phyloP scores from a whole-genome alignment of 345 rosid genomes.

The Citropsis articulata region DNA sequence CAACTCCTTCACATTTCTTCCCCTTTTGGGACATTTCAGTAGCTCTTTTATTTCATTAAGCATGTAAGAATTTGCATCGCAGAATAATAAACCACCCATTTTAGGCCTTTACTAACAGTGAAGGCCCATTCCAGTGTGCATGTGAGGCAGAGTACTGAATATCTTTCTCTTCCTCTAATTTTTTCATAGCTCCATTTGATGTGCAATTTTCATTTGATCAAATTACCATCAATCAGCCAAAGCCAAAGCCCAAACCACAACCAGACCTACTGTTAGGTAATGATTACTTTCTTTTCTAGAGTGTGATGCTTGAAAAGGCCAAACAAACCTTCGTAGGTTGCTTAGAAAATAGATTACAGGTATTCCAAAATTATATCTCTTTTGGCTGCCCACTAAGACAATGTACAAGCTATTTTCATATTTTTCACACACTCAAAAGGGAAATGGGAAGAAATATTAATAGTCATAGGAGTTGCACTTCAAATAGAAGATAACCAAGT shows the following conservation, averaged over 20 bases:
- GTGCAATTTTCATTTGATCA: not conserved
- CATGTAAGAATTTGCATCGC: not conserved
- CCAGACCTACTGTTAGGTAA: not conserved
- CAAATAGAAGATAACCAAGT: not conserved
- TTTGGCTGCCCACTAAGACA: not conserved
- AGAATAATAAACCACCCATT: not conserved
- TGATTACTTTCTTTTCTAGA: not conserved
- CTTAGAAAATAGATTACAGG: not conserved
- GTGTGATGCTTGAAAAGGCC: slow-evolving; percentile 11
- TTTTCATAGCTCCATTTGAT: no score
- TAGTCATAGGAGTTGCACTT: not conserved
- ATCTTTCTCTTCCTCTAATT: not conserved
- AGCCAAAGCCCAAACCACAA: not conserved
- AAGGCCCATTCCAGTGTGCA: not conserved
- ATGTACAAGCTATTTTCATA: not conserved
- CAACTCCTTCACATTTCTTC: not conserved
- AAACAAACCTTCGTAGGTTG: slow-evolving; percentile 4
- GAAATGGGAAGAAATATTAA: not conserved
- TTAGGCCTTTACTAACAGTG: not conserved
- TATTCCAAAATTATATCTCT: slow-evolving; percentile 1
- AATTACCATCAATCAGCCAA: no score
- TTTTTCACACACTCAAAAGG: not conserved
- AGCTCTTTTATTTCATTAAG: not conserved
- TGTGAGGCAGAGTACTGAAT: not conserved
- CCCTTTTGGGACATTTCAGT: not conserved